Percentiles rank a stretch among this genome's conserved stretches.
These are phyloP conservation scores for Ganoderma resinaceum DNA, from an alignment of 1,284 basidiomycete species.

Conservation along the genomic window DNA sequence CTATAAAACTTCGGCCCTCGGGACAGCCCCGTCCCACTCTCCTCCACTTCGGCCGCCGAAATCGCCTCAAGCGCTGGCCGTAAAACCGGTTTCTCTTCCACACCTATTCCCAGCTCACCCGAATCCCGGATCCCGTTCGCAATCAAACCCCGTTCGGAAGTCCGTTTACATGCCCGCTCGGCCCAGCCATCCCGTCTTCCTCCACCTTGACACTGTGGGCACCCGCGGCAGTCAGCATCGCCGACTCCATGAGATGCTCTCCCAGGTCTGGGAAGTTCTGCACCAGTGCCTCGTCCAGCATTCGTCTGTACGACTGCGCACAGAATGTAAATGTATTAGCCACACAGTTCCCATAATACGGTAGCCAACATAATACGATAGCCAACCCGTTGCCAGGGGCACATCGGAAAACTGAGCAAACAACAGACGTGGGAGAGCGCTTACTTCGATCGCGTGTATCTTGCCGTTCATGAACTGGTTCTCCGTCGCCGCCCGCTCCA, in stretches of 20 bases:
- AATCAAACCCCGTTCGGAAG: conserved; percentile 18
- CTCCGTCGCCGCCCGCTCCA: conserved; percentile 83
- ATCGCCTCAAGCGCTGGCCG: background rate
- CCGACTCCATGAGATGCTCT: conserved; percentile 36
- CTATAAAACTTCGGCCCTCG: background rate
- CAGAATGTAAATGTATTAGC: conserved; percentile 7
- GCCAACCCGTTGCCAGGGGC: background rate
- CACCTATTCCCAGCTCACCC: too few relatives aligned
- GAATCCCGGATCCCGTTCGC: background rate
- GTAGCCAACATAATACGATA: background rate
- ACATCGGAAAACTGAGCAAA: background rate
- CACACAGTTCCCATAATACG: background rate
- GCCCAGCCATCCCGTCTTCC: conserved; percentile 14
- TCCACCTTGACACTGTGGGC: conserved; percentile 19
- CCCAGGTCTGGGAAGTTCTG: conserved; percentile 67
- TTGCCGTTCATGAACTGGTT: conserved; percentile 93
- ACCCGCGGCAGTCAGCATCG: conserved; percentile 10
- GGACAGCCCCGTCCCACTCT: background rate
- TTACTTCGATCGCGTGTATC: conserved; percentile 75
- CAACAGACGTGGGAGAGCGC: conserved; percentile 29
- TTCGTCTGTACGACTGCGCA: conserved; percentile 60
- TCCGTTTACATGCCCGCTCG: conserved; percentile 4
- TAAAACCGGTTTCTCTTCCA: background rate
- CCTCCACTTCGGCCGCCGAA: background rate
- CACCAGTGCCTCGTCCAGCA: conserved; percentile 62